Base-by-base conservation (phyloP, 2,329 filamentous ascomycete species). In the Cercospora beticola region DNA sequence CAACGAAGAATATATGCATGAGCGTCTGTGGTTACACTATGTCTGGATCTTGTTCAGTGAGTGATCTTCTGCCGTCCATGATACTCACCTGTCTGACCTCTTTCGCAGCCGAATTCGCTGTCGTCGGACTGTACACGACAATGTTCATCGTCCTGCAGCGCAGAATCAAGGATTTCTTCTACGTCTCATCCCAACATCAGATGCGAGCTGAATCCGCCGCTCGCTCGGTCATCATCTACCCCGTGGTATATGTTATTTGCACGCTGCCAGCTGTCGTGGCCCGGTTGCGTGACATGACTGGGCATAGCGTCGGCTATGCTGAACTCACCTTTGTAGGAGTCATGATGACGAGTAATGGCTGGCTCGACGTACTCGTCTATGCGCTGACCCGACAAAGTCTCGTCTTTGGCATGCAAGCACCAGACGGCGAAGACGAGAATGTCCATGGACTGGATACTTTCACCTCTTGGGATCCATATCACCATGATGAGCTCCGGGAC, bases 171-270 rank as follows among this genome's bases (percentile, higher is more conserved):
- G 40, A 30, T 0, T 66, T 74, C n/a, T 70, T 74, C 30, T 70
- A 66, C 21, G 67, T 63, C 21, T 66, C 61, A 14, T 65, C 64
- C n/a, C 67, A 68, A 43, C 49, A 49, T 12, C 61, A 72, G 68
- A 28, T 77, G 72, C 26, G 81, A 86, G 12, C 88, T 89, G 71
- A 86, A 84, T 85, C 83, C 10, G 71, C 71, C 1, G 68, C 70
- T 5, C 57, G 67, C 21, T 72, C 64, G 21, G 65, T 86, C 83
- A 79, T 91, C 46, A 82, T 89, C 8, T 92, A 92, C 68, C 89
- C 89, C 0, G 74, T 90, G 71, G 88, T 91, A 69, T 91, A 91
- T 76, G 83, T 90, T 1, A 73, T 89, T 18, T 90, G 89, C 76
- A 91, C 89, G 0, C 81, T 88, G 0, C 89, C 89, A 0, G 82